A percentile compares a stretch with the other conserved stretches of the same genome.
Conservation (phyloP, 2,329 filamentous ascomycete species). For the Alternaria dauci region DNA sequence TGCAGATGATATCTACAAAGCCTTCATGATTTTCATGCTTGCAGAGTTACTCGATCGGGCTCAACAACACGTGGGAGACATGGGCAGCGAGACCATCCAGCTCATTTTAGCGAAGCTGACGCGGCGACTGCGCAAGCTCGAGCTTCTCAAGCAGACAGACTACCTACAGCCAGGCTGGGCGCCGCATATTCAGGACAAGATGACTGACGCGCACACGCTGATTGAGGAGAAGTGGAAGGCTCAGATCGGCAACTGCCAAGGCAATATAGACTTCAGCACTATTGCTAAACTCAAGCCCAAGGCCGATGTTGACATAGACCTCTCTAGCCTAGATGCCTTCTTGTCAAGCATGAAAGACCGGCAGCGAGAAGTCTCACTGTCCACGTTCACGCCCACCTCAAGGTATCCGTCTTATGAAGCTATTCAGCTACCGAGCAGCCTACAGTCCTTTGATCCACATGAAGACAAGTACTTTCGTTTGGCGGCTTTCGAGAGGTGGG, state of each 20-base stretch:
- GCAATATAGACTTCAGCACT: slow-evolving; percentile 8
- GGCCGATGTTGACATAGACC: slow-evolving; percentile 25
- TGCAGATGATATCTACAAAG: slow-evolving; percentile 56
- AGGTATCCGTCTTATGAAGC: slow-evolving; percentile 14
- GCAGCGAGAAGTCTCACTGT: background rate
- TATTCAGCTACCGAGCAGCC: slow-evolving; percentile 16
- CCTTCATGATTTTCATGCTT: slow-evolving; percentile 60
- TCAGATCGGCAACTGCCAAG: background rate
- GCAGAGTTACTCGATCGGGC: slow-evolving; percentile 49
- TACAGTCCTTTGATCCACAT: background rate
- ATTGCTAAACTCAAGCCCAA: slow-evolving; percentile 22
- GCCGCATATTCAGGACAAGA: background rate
- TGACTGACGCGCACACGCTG: slow-evolving; percentile 15
- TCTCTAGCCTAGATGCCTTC: slow-evolving; percentile 30
- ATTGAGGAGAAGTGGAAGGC: slow-evolving; percentile 25
- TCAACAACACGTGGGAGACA: background rate
- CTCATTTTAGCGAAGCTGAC: slow-evolving; percentile 31
- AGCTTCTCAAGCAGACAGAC: slow-evolving; percentile 15
- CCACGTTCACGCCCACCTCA: slow-evolving; percentile 21
- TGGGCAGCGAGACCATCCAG: slow-evolving; percentile 25
- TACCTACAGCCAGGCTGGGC: slow-evolving; percentile 15
- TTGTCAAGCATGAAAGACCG: slow-evolving; percentile 19
- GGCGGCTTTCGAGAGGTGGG: slow-evolving; percentile 63
- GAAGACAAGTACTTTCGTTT: slow-evolving; percentile 43
- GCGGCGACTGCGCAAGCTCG: slow-evolving; percentile 35